phyloP scores from a whole-genome alignment of 345 rosid species.

The Capsella bursapastoris region DNA sequence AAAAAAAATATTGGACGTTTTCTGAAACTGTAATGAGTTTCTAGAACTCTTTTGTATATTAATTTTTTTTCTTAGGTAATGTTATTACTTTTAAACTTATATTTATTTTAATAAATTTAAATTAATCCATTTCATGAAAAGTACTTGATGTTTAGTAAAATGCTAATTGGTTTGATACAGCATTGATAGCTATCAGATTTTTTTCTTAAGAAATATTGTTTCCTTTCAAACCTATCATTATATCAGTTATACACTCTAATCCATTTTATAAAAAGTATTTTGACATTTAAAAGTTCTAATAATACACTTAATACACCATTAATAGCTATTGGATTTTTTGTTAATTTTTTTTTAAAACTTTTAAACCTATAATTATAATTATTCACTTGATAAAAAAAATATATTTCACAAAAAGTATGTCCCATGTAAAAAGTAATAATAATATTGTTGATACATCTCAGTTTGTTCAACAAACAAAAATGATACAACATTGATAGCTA shows the following conservation, averaged over 20 bases:
- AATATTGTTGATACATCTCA: too few species aligned
- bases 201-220: not conserved
- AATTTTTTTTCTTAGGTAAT: too few species aligned
- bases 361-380: not conserved
- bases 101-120: too few species aligned
- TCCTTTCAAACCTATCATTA: too few species aligned
- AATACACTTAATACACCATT: not conserved
- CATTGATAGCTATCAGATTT: not conserved
- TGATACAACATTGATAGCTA: not conserved
- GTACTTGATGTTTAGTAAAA: not conserved
- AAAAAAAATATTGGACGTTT: not conserved
- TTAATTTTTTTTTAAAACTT: not conserved
- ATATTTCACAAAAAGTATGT: too few species aligned
- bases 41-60: not conserved
- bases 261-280: not conserved
- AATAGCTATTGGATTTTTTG: not conserved
- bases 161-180: not conserved
- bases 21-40: not conserved
- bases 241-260: too few species aligned
- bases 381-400: too few species aligned
- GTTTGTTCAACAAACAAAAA: too few species aligned
- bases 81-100: too few species aligned
- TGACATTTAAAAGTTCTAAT: not conserved
- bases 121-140: not conserved
- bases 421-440: too few species aligned